These are phyloP conservation scores for Globisporangium sylvaticum DNA, from an alignment of 352 stramenopile species.

Conservation along the genomic window DNA sequence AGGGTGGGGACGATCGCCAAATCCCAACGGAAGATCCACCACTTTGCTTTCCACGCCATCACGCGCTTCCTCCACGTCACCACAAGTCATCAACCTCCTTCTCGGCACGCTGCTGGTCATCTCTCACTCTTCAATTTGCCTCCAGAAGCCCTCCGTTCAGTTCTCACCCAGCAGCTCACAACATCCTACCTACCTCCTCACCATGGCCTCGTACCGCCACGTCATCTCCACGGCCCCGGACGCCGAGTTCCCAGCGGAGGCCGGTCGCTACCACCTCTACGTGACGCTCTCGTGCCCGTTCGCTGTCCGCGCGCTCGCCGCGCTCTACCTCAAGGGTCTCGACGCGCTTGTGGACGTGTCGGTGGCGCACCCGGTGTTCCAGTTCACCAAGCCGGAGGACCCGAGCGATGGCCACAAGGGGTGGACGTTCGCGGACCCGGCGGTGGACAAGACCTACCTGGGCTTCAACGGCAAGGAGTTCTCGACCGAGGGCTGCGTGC, in stretches of 20 bases:
- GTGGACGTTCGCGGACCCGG: slow-evolving; percentile 28
- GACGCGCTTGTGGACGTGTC: slow-evolving; percentile 87
- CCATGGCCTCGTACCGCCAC: slow-evolving; percentile 14
- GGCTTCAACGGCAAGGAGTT: slow-evolving; percentile 16
- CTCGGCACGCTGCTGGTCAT: not conserved
- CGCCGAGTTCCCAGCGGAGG: slow-evolving; percentile 31
- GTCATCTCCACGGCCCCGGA: slow-evolving; percentile 17
- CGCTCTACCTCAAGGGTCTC: slow-evolving; percentile 88
- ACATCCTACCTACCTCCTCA: too few species aligned
- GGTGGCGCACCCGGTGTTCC: slow-evolving; percentile 60
- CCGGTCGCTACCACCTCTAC: slow-evolving; percentile 90
- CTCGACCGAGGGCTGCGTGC: slow-evolving; percentile 16
- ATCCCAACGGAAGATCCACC: not conserved
- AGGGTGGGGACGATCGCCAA: not conserved
- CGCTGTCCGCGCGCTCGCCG: slow-evolving; percentile 49
- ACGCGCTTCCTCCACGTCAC: not conserved
- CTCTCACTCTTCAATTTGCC: not conserved
- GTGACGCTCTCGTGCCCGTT: slow-evolving; percentile 90
- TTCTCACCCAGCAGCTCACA: not conserved
- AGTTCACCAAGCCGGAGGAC: slow-evolving; percentile 42
- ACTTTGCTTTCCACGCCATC: not conserved
- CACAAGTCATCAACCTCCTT: not conserved
- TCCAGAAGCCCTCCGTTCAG: not conserved
- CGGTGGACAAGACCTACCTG: not conserved
- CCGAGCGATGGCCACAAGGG: slow-evolving; percentile 27